phyloP scores from a whole-genome alignment of 2,329 filamentous ascomycete genomes.

The Fusarium decemcellulare region DNA sequence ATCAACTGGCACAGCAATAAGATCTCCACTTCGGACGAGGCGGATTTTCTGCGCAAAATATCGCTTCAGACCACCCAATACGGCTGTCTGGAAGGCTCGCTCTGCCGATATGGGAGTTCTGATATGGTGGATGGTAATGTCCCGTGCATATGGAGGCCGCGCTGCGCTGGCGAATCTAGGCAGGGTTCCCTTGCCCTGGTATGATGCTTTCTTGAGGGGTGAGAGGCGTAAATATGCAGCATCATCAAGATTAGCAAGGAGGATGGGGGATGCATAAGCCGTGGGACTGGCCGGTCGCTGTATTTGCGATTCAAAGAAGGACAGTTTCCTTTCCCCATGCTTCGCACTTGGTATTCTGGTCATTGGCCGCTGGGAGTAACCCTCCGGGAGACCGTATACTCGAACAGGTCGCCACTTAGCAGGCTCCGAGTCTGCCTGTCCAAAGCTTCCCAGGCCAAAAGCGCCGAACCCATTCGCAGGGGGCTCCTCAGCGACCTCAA shows the following conservation, averaged over 20 bases:
- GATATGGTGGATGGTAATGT: constrained; percentile 90
- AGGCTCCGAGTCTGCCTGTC: constrained; percentile 67
- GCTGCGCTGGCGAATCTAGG: constrained; percentile 69
- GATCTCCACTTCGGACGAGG: constrained; percentile 87
- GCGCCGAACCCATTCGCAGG: constrained; percentile 75
- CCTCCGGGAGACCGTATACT: constrained; percentile 90
- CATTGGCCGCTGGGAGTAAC: constrained; percentile 72
- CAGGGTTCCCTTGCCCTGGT: constrained; percentile 66
- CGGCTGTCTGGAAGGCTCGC: constrained; percentile 84
- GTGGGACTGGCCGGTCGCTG: constrained; percentile 70
- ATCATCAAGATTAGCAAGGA: constrained; percentile 87
- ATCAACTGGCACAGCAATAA: constrained; percentile 91
- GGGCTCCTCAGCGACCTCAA: constrained; percentile 84
- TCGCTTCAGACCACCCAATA: constrained; percentile 88
- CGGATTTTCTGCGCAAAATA: constrained; percentile 89
- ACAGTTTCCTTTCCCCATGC: constrained; percentile 66
- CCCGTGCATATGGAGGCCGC: constrained; percentile 73
- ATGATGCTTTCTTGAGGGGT: constrained; percentile 70
- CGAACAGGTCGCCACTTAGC: constrained; percentile 85
- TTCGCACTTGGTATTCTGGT: constrained; percentile 72
- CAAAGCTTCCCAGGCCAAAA: constrained; percentile 77
- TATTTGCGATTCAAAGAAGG: constrained; percentile 79
- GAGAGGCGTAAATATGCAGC: constrained; percentile 85
- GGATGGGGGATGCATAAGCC: constrained; percentile 85
- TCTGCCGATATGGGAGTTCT: constrained; percentile 92